A percentile compares a stretch with the other conserved stretches of the same genome.
These are phyloP conservation scores for Diaporthe aspalathi DNA, from an alignment of 2,329 filamentous ascomycete species.

Conservation along the genomic window DNA sequence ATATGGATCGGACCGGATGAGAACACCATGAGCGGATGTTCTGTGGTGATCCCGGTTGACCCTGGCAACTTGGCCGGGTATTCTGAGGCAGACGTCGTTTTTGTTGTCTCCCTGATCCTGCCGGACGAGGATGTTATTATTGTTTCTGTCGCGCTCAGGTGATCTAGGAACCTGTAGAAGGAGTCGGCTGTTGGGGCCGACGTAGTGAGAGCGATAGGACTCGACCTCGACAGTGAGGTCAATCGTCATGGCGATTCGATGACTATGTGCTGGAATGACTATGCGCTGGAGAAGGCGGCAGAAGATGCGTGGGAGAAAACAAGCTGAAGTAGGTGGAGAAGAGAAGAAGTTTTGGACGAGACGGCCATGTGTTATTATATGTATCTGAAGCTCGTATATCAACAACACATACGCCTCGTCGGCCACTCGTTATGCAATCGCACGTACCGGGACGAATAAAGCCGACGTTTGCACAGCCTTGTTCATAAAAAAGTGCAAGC, in stretches of 20 bases:
- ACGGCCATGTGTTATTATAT: too few species aligned
- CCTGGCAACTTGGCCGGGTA: not conserved
- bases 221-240: conserved; percentile 33
- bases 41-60: not conserved
- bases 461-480: not conserved
- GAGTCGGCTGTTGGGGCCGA: not conserved
- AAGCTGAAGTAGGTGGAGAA: too few species aligned
- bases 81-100: conserved; percentile 29
- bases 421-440: too few species aligned
- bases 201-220: conserved; percentile 25
- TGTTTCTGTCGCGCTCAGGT: not conserved
- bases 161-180: conserved; percentile 31
- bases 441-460: too few species aligned
- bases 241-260: conserved; percentile 17
- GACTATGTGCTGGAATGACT: not conserved
- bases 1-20: conserved; percentile 1
- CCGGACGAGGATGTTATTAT: conserved; percentile 20
- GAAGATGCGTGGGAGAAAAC: too few species aligned
- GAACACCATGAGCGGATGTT: conserved; percentile 32
- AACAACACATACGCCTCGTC: too few species aligned
- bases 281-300: too few species aligned
- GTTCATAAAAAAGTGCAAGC: conserved; percentile 10
- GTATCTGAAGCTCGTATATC: too few species aligned
- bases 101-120: conserved; percentile 29
- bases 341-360: too few species aligned